A percentile compares a stretch with the other conserved stretches of the same genome.
Evolutionary conservation across 495 filamentous ascomycete genomes (phyloP).

Genomic region (Polyplosphaeria fusca): DNA sequence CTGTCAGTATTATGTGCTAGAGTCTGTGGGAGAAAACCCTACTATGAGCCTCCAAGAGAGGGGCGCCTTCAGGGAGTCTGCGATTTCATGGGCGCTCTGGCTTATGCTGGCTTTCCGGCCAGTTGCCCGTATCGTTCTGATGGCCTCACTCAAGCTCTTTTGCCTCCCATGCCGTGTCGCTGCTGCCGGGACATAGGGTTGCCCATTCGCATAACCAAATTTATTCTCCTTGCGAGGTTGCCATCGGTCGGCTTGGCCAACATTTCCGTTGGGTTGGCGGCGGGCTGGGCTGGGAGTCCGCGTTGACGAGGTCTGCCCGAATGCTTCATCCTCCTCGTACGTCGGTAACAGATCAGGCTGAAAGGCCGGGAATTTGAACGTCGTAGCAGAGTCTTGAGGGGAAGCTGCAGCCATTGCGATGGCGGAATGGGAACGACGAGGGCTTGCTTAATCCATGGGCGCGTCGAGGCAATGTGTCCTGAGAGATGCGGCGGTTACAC

Average conservation of each 20-base stretch:
- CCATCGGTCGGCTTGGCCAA: conserved; percentile 41
- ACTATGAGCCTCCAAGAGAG: conserved; percentile 84
- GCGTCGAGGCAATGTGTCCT: not conserved
- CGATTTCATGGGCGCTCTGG: conserved; percentile 89
- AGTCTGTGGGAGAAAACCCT: too few relatives aligned
- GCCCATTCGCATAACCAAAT: conserved; percentile 50
- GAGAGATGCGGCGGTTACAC: too few relatives aligned
- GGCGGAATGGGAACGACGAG: conserved; percentile 1
- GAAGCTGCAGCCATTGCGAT: conserved; percentile 30
- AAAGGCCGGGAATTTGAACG: conserved; percentile 36
- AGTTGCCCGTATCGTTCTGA: conserved; percentile 66
- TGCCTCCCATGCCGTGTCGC: conserved; percentile 58
- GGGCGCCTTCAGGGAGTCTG: conserved; percentile 83
- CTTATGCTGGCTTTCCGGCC: conserved; percentile 72
- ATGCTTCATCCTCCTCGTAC: conserved; percentile 30
- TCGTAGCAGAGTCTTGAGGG: conserved; percentile 14
- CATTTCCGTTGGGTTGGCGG: conserved; percentile 16
- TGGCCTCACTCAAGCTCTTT: conserved; percentile 82
- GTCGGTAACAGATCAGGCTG: conserved; percentile 33
- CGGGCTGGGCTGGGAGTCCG: conserved; percentile 23
- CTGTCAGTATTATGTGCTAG: conserved; percentile 8
- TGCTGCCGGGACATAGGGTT: conserved; percentile 37
- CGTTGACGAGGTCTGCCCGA: conserved; percentile 23
- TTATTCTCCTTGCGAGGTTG: conserved; percentile 51
- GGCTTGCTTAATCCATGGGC: conserved; percentile 24